Evolutionary conservation across 176 grass and related monocot genomes (phyloP), one percentile per base, ranked within the genome.

Genomic region (Neostapfia colusana): DNA sequence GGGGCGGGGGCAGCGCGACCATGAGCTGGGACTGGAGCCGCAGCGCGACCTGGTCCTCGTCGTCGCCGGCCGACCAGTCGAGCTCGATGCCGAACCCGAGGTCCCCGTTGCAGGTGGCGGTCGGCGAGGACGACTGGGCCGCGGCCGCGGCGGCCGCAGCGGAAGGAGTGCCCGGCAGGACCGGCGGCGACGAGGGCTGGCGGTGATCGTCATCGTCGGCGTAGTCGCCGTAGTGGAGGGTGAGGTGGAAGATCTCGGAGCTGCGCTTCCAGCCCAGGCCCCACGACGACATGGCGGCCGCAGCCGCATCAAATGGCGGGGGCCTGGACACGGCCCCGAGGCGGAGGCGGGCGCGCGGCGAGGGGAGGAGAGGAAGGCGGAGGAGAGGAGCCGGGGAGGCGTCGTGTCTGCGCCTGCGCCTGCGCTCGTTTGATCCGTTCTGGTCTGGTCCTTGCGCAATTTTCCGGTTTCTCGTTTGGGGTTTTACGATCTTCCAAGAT

Each of bases 231-330:
- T 95, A 99, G 82, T 92, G 89, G 67, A 99, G 87, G 69, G 91
- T 78, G 82, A 99, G 89, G 78, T 99, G 95, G 87, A 99, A 95
- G 91, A 88, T 92, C 85, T 99, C 95, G 73, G 87, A 95, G 63
- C 87, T 88, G 59, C 95, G 95, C 85, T 98, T 98, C 95, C 95
- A 98, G 48, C 95, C 95, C 73, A 98, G 80, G 38, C 95, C 91
- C 91, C 95, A 98, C 21, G 95, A 98, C 18, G 95, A 92, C 95
- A 98, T 98, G 87, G 84, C 70, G 64, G 56, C 53, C 23, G 57
- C 75, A 31, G 49, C 80, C 75, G 86, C 86, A 85, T 80, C 85
- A 72, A 90, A 86, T 86, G 74, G 39, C 55, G 20, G 48, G 64
- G 71, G 7, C 7, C 42, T 25, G 58, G 53, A 61, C 85, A 85